These are phyloP conservation scores for Pichia heedii DNA, from an alignment of 805 yeast genomes.

Conservation along the genomic window DNA sequence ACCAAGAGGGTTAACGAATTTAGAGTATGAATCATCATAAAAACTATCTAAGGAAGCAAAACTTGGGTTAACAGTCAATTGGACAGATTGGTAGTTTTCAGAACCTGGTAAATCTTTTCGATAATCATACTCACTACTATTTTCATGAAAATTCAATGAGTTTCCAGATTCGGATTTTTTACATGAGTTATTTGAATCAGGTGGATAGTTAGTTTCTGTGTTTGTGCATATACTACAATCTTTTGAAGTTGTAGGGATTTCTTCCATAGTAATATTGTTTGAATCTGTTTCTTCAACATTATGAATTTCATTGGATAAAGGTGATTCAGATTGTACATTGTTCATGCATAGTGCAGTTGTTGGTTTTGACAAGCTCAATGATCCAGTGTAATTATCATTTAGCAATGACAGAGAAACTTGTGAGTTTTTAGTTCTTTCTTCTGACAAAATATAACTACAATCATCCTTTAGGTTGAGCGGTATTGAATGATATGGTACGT, in stretches of 20 bases:
- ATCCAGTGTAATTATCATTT: background rate
- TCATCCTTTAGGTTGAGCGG: conserved; percentile 10
- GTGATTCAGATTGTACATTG: background rate
- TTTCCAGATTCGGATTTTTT: background rate
- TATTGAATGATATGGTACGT: background rate
- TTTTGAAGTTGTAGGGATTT: background rate
- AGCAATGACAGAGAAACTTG: background rate
- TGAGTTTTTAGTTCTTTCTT: conserved; percentile 6
- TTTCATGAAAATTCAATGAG: background rate
- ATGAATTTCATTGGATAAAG: background rate
- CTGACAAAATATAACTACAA: conserved; percentile 13
- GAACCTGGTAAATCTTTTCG: conserved; percentile 13
- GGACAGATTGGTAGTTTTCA: conserved; percentile 7
- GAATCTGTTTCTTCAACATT: background rate
- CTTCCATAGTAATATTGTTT: background rate
- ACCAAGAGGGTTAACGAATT: conserved; percentile 5
- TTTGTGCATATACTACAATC: background rate
- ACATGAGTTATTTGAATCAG: background rate
- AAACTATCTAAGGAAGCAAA: conserved; percentile 72
- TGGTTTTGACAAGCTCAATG: background rate
- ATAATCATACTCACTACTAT: conserved; percentile 13
- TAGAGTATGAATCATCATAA: conserved; percentile 28
- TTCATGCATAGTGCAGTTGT: background rate
- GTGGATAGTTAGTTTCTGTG: background rate
- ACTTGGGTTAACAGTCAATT: conserved; percentile 43